Evolutionary conservation across 257 asterid genomes (phyloP), one percentile per base, ranked within the genome.

Genomic region (Solanum chiquidenum): DNA sequence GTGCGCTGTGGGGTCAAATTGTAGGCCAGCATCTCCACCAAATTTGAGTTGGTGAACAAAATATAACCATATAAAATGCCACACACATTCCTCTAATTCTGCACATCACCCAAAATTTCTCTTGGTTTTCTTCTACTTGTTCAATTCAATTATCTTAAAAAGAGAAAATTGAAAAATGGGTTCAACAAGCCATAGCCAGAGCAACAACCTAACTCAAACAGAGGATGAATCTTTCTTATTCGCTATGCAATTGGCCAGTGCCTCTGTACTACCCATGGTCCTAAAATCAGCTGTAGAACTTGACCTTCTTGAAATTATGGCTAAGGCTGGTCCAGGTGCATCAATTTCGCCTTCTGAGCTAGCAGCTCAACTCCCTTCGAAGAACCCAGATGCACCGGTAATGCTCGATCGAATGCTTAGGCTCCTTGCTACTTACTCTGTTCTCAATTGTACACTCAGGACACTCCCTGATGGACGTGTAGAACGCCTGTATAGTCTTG

Each of bases 401-500:
- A 92, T 92, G 98, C 90, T 95, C 1, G 97, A 94, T 37, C 88
- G 98, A n/a, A 95, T 95, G 44, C 95, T 95, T 88, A 93, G 98
- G 79, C 93, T 95, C 20, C 94, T 95, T 69, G 91, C 97, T 9
- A 88, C 87, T 71, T 92, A 94, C 80, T 90, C 94, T 4, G 92
- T 94, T 37, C 90, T 94, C 23, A 89, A 91, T 3, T 93, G 98
- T 88, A 89, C 90, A 72, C 91, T 92, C 29, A 88, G 75, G 20
- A 86, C 82, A 12, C 89, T 82, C 86, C 86, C 92, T 5, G 93
- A 83, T 69, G 98, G 98, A 37, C 72, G 87, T 5, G 92, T 91
- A 0, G 94, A 92, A 92, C 88, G 97, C 88, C 90, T 90, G 20
- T 94, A 95, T 64, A 92, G 94, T 3, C 88, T 94, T 52, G 94